phyloP scores from a whole-genome alignment of 148 eudicot species.

The Hydrangea macrophylla region DNA sequence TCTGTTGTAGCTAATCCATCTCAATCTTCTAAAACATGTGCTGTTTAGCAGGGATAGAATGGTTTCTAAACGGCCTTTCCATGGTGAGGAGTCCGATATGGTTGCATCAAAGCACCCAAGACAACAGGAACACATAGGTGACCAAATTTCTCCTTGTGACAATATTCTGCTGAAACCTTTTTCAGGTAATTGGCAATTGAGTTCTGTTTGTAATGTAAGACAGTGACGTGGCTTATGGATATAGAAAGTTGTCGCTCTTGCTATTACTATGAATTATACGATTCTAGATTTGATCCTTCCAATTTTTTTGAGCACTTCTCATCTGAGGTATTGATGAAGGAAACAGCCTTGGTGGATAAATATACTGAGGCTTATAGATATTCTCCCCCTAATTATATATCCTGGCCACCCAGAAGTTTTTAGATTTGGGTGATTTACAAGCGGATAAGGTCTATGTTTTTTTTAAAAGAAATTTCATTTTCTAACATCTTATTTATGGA shows the following conservation, averaged over 20 bases:
- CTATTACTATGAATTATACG: neutral
- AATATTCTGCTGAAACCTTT: neutral
- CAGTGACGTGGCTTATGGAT: neutral
- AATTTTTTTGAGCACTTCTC: neutral
- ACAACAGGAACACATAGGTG: conserved; percentile 12
- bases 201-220: neutral
- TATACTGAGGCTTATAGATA: neutral
- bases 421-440: neutral
- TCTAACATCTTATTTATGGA: neutral
- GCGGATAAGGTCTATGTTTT: no score
- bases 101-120: conserved; percentile 20
- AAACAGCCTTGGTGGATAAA: neutral
- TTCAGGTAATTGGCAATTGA: conserved; percentile 14
- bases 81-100: conserved; percentile 8
- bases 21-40: neutral
- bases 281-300: neutral
- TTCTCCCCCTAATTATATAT: neutral
- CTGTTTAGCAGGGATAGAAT: conserved; percentile 8
- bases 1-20: neutral
- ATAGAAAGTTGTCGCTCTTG: neutral
- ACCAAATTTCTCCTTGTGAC: neutral
- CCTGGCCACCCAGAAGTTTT: neutral
- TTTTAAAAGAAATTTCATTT: neutral
- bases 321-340: neutral
- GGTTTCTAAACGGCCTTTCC: conserved; percentile 21